Conservation (phyloP, 192 early-diverging fungal species). For the Coemansia sp. region DNA sequence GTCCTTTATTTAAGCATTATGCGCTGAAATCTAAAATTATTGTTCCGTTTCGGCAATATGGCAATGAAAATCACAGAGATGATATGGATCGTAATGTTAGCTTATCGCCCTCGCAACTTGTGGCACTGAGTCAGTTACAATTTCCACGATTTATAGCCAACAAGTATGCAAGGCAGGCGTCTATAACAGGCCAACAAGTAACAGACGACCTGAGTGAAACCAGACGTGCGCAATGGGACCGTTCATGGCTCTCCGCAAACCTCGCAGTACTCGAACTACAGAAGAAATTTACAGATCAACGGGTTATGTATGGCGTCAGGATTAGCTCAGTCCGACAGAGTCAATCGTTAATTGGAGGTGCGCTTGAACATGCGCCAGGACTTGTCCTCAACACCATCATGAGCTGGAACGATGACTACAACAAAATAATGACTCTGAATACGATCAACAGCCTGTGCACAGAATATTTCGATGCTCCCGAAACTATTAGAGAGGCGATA, state of each 20-base stretch:
- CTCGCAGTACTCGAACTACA: conserved; percentile 24
- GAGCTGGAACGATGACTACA: conserved; percentile 34
- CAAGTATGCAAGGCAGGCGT: conserved; percentile 18
- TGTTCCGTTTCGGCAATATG: not conserved
- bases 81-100: not conserved
- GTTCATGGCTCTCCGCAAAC: conserved; percentile 31
- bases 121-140: conserved; percentile 31
- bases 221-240: conserved; percentile 8
- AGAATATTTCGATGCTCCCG: conserved; percentile 18
- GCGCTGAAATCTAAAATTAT: conserved; percentile 10
- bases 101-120: conserved; percentile 25
- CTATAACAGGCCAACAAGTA: conserved; percentile 1
- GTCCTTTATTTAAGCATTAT: conserved; percentile 22
- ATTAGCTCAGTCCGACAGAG: conserved; percentile 18
- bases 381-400: conserved; percentile 36
- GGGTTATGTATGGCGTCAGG: conserved; percentile 20
- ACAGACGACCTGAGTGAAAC: not conserved
- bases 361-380: conserved; percentile 38
- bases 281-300: conserved; percentile 13
- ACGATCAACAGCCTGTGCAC: conserved; percentile 1
- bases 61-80: not conserved
- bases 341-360: conserved; percentile 17
- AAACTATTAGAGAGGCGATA: conserved; percentile 12
- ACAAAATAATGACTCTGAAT: conserved; percentile 17
- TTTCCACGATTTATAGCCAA: conserved; percentile 38